Percentiles rank a stretch among this genome's conserved stretches.
Evolutionary conservation across 495 filamentous ascomycete genomes (phyloP).

Genomic region (Penicillium odoratum): DNA sequence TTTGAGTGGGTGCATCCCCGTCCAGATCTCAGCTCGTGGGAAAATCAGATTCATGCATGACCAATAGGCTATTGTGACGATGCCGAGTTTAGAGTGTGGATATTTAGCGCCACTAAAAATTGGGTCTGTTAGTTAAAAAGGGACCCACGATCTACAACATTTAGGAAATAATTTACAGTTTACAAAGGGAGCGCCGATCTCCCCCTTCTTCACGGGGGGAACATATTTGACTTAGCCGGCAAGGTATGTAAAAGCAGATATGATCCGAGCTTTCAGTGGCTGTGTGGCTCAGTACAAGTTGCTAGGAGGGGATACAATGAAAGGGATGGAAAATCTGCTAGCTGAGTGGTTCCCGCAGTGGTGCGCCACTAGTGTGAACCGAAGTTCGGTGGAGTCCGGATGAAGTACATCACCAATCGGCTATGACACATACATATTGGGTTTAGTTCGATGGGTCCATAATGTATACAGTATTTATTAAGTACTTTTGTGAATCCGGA

Average conservation of each 20-base stretch:
- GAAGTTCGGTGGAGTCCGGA: constrained; percentile 14
- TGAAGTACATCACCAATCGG: constrained; percentile 11
- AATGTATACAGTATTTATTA: not conserved
- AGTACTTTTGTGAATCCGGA: not conserved
- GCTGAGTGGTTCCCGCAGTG: not conserved
- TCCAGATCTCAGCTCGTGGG: constrained; percentile 12
- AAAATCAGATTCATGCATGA: constrained; percentile 3
- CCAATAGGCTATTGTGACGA: constrained; percentile 3
- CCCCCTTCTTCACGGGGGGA: not conserved
- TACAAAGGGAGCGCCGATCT: not conserved
- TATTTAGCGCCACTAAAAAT: constrained; percentile 6
- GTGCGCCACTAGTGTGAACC: constrained; percentile 20
- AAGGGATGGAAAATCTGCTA: not conserved
- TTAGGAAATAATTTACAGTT: not conserved
- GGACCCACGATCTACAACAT: not conserved
- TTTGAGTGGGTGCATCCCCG: not conserved
- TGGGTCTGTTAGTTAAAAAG: constrained; percentile 1
- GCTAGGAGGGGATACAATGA: not conserved
- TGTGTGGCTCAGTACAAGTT: constrained; percentile 24
- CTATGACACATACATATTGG: constrained; percentile 19
- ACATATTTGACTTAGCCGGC: not conserved
- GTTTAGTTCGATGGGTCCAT: not conserved
- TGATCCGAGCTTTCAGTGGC: constrained; percentile 12
- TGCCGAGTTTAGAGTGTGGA: not conserved
- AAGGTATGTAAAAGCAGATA: not conserved